Evolutionary conservation across 1,139 yeast species (phyloP), one percentile per base, ranked within the genome.

Genomic region (Zygoascus sp.): DNA sequence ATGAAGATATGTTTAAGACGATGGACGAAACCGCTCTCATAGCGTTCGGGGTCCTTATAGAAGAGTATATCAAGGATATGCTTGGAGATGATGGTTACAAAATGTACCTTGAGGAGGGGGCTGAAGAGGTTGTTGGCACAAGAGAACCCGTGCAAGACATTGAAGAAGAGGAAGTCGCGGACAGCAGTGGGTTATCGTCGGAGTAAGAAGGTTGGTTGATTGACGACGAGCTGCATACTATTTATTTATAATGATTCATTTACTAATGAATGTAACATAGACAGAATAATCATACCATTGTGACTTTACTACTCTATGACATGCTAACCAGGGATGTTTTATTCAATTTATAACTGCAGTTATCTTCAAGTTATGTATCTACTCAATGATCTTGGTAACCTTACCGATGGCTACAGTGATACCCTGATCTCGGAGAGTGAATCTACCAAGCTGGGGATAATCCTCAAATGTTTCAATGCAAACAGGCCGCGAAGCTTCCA

Each of bases 391-490:
- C 62, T 71, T 70, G 48, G 74, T 70, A 61, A 92, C 88, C 73
- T 90, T 90, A 71, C 99, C 99, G 69, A 92, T 94, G 56, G 98
- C 99, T 69, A 92, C 89, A 48, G 98, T 92, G 54, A 81, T 81
- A 65, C 98, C 98, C 73, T 92, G 97, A 70, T 92, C 98, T 76
- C 99, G 88, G 68, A 92, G 79, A 34, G 98, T 92, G 68, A 92
- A 92, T 70, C 99, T 83, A 66, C 98, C 99, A 62, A 92, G 78
- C 72, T 92, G 97, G 57, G 92, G 97, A 66, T 89, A 86, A 63
- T 87, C 95, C 55, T 76, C 81, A 66, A 84, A 92, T 45, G 95
- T 83, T 73, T 92, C 99, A 47, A 92, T 84, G 75, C 97, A 92
- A 35, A 92, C 86, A 20, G 95, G 88, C 59, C 81, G 90, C 45